phyloP scores from a whole-genome alignment of 2,329 filamentous ascomycete species.

The Bipolaris gigantea region DNA sequence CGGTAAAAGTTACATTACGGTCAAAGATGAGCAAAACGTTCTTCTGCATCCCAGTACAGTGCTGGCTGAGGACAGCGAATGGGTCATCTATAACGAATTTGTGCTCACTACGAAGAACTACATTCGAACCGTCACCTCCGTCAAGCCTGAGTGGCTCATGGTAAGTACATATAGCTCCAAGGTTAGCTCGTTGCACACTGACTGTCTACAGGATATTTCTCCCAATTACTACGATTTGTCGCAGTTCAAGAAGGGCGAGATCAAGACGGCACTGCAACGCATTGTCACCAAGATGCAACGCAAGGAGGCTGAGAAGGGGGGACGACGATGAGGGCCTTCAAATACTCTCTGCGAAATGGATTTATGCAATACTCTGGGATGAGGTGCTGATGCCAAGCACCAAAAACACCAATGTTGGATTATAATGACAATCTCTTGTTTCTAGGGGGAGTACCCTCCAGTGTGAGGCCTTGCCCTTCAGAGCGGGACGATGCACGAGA shows the following conservation, averaged over 20 bases:
- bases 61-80: constrained; percentile 84
- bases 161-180: constrained; percentile 54
- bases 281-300: constrained; percentile 58
- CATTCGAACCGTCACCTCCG: constrained; percentile 87
- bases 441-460: neutral
- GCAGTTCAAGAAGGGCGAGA: constrained; percentile 80
- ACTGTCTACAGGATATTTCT: constrained; percentile 73
- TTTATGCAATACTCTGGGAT: neutral
- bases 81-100: constrained; percentile 98
- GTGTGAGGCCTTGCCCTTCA: neutral
- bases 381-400: neutral
- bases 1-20: constrained; percentile 89
- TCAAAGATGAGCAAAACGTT: constrained; percentile 95
- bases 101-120: constrained; percentile 98
- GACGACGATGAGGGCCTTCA: neutral
- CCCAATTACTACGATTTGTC: constrained; percentile 88
- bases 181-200: constrained; percentile 5
- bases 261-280: constrained; percentile 67
- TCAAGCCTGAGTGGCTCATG: constrained; percentile 92
- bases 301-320: constrained; percentile 47
- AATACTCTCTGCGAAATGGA: neutral
- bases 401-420: neutral
- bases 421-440: neutral
- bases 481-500: no score
- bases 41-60: constrained; percentile 93